Conservation (phyloP, 148 eudicot species). For the Limonium bicolor region DNA sequence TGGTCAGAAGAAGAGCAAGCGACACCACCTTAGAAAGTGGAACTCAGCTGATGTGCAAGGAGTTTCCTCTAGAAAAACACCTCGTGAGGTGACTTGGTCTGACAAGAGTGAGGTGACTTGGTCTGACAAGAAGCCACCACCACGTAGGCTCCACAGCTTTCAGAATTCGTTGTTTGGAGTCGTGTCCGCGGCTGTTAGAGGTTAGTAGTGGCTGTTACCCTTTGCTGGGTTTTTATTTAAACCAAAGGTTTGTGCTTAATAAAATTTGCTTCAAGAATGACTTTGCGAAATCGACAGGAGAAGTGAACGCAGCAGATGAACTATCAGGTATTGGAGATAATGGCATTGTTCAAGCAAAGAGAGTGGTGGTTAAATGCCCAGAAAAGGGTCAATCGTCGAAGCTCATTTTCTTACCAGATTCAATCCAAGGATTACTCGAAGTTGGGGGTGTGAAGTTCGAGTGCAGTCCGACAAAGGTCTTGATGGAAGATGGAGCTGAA, state of each 20-base stretch:
- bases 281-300: constrained; percentile 18
- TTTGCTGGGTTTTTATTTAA: background rate
- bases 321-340: background rate
- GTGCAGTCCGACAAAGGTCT: constrained; percentile 19
- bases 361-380: constrained; percentile 44
- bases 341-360: constrained; percentile 8
- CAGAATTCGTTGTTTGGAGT: constrained; percentile 62
- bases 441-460: constrained; percentile 41
- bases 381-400: constrained; percentile 18
- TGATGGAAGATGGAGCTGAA: constrained; percentile 44
- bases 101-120: constrained; percentile 9
- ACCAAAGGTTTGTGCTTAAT: background rate
- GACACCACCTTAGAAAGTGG: no score
- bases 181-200: constrained; percentile 33
- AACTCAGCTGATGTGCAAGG: no score
- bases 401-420: constrained; percentile 37
- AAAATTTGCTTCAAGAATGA: background rate
- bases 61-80: no score
- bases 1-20: constrained; percentile 13
- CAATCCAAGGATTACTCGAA: constrained; percentile 45
- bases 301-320: constrained; percentile 6
- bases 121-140: constrained; percentile 7
- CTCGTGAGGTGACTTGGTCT: no score
- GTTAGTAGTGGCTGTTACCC: constrained; percentile 13
- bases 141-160: constrained; percentile 26